Evolutionary conservation across 495 filamentous ascomycete genomes (phyloP).

Genomic region (Aspergillus heteromorphus): DNA sequence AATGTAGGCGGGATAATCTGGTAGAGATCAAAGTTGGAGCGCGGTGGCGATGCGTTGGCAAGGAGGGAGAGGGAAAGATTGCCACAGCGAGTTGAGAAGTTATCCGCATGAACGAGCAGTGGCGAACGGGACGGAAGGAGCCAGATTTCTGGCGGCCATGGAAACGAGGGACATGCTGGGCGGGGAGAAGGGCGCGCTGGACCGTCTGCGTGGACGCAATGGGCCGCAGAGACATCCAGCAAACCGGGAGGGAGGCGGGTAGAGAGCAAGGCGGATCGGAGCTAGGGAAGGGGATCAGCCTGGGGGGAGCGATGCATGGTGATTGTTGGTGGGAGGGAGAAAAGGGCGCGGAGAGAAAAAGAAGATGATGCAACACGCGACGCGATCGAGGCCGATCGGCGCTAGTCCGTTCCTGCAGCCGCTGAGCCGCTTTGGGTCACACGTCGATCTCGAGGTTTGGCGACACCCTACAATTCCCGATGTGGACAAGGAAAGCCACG

Average conservation of each 20-base stretch:
- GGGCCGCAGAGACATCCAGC: slow-evolving; percentile 35
- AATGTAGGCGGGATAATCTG: slow-evolving; percentile 9
- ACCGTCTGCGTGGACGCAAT: slow-evolving; percentile 20
- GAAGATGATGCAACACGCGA: neutral
- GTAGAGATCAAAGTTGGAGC: neutral
- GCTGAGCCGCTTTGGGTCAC: no score
- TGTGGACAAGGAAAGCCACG: no score
- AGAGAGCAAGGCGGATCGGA: neutral
- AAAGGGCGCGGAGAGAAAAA: neutral
- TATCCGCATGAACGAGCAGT: slow-evolving; percentile 16
- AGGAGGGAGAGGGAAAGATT: slow-evolving; percentile 10
- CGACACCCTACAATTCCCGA: no score
- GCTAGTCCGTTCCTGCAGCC: neutral
- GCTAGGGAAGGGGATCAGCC: neutral
- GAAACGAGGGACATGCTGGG: slow-evolving; percentile 29
- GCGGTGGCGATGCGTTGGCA: slow-evolving; percentile 6
- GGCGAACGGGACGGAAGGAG: slow-evolving; percentile 21
- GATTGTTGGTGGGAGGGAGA: neutral
- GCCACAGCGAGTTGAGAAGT: slow-evolving; percentile 15
- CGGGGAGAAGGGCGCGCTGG: slow-evolving; percentile 19
- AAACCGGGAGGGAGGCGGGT: neutral
- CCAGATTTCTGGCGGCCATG: slow-evolving; percentile 22
- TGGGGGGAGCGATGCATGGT: slow-evolving; percentile 2
- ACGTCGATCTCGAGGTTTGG: no score
- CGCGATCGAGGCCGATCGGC: neutral